Evolutionary conservation across 2,329 filamentous ascomycete genomes (phyloP).

Genomic region (Aspergillus nomiae): DNA sequence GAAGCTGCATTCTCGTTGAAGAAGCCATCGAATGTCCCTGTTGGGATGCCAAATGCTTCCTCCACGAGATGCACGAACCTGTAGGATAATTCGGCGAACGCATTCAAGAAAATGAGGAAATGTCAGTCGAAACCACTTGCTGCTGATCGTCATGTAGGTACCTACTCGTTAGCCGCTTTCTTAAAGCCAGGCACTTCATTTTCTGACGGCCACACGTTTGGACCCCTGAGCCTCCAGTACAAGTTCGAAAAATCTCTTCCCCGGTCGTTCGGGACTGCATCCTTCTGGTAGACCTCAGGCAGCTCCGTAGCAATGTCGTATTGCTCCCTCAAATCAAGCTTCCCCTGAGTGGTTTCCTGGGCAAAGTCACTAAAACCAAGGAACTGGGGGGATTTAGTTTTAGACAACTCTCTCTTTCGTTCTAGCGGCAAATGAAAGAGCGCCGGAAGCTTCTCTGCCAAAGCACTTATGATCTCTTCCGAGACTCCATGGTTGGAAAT

Average conservation of each 20-base stretch:
- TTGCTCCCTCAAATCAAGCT: not conserved
- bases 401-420: not conserved
- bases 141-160: not conserved
- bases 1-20: not conserved
- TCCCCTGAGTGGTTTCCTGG: not conserved
- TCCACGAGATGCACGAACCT: not conserved
- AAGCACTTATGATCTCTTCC: not conserved
- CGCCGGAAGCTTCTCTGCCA: not conserved
- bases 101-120: not conserved
- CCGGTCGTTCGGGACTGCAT: not conserved
- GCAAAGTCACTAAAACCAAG: not conserved
- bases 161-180: not conserved
- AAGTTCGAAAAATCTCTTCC: not conserved
- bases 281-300: not conserved
- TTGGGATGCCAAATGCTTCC: not conserved
- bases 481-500: not conserved
- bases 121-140: not conserved
- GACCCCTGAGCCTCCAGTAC: not conserved
- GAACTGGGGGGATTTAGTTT: not conserved
- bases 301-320: not conserved
- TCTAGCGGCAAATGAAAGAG: not conserved
- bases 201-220: not conserved
- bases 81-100: not conserved
- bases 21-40: not conserved
- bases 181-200: not conserved